These are phyloP conservation scores for Grigorovia humatica DNA, from an alignment of 805 yeast genomes.

Conservation along the genomic window DNA sequence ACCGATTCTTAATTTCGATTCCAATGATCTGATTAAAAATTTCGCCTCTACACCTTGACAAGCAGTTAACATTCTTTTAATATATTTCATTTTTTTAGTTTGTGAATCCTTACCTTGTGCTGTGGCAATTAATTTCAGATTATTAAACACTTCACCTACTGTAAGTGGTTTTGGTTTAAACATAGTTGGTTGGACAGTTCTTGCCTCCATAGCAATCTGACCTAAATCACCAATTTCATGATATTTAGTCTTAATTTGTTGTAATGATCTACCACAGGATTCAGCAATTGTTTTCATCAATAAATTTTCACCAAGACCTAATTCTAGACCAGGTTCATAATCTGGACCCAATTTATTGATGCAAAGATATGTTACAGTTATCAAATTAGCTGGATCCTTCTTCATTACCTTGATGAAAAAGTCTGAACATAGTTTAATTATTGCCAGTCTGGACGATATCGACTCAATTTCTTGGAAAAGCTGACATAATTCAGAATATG, in stretches of 20 bases:
- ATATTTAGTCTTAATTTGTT: constrained; percentile 64
- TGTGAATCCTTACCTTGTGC: constrained; percentile 78
- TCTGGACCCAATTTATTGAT: constrained; percentile 92
- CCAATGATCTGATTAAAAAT: constrained; percentile 77
- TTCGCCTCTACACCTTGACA: constrained; percentile 85
- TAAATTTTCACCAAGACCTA: constrained; percentile 87
- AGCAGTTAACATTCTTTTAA: constrained; percentile 75
- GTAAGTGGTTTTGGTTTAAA: constrained; percentile 80
- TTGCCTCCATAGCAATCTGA: constrained; percentile 70
- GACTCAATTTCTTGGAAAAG: constrained; percentile 70
- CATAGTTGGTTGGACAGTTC: constrained; percentile 85
- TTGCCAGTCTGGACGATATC: constrained; percentile 76
- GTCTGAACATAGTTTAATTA: constrained; percentile 62
- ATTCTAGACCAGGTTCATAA: constrained; percentile 77
- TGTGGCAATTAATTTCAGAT: constrained; percentile 66
- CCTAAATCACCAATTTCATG: constrained; percentile 86
- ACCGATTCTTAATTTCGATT: constrained; percentile 87
- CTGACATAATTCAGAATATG: constrained; percentile 36
- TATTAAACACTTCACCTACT: constrained; percentile 60
- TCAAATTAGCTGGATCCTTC: constrained; percentile 42
- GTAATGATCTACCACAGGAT: constrained; percentile 71
- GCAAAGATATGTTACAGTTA: constrained; percentile 70
- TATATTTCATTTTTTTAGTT: constrained; percentile 60
- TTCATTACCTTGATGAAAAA: constrained; percentile 58
- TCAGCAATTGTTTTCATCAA: constrained; percentile 82